These are phyloP conservation scores for Cladobotryum protrusum DNA, from an alignment of 2,329 filamentous ascomycete species.

Conservation along the genomic window DNA sequence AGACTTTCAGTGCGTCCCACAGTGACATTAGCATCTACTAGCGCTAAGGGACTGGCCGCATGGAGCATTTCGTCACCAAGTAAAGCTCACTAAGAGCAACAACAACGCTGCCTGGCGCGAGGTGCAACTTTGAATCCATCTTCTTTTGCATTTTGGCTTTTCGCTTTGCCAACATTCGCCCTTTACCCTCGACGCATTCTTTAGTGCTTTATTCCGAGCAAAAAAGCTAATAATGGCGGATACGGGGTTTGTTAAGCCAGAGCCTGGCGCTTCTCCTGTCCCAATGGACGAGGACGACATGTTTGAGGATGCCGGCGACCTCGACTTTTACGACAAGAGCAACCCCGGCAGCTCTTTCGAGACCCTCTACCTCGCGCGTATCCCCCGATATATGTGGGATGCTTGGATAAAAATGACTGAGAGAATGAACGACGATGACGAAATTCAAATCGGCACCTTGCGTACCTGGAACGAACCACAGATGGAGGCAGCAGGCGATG, in stretches of 20 bases:
- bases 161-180: background rate
- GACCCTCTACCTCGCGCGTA: slow-evolving; percentile 64
- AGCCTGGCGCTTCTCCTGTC: slow-evolving; percentile 39
- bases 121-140: background rate
- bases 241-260: slow-evolving; percentile 40
- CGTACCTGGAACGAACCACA: slow-evolving; percentile 50
- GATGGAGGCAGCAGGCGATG: slow-evolving; percentile 46
- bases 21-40: too few species aligned
- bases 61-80: too few species aligned
- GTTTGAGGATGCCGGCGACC: slow-evolving; percentile 54
- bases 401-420: slow-evolving; percentile 54
- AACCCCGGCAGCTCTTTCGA: slow-evolving; percentile 33
- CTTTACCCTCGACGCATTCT: background rate
- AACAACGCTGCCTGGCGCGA: too few species aligned
- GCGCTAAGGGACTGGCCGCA: too few species aligned
- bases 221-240: slow-evolving; percentile 24
- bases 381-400: slow-evolving; percentile 77
- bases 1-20: too few species aligned
- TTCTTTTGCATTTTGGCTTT: background rate
- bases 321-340: slow-evolving; percentile 48
- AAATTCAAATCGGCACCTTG: slow-evolving; percentile 75
- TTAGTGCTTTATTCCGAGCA: background rate
- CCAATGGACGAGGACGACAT: slow-evolving; percentile 59
- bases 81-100: too few species aligned
- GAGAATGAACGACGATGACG: slow-evolving; percentile 69